These are phyloP conservation scores for Coemansia sp. DNA, from an alignment of 192 early-diverging fungal genomes.

Conservation along the genomic window DNA sequence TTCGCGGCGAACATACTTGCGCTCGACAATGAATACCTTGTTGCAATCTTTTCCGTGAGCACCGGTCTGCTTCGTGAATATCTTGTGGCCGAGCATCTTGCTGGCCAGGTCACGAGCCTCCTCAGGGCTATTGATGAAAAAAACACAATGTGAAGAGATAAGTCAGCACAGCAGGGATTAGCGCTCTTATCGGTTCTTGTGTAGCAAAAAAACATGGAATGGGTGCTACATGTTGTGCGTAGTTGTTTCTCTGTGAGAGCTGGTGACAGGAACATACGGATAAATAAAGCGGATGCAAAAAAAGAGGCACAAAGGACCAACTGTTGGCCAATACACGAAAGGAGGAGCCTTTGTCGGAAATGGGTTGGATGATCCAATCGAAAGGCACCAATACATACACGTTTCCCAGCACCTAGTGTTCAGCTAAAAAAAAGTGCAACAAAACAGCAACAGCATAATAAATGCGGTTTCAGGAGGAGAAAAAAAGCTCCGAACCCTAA, in stretches of 20 bases:
- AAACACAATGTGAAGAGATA: background rate
- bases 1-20: conserved; percentile 93
- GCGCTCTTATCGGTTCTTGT: background rate
- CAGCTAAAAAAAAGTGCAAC: background rate
- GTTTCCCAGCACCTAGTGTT: background rate
- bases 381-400: background rate
- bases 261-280: no score
- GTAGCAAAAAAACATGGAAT: background rate
- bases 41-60: conserved; percentile 92
- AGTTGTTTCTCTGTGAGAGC: no score
- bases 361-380: background rate
- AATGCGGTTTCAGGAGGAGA: background rate
- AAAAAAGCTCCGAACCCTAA: background rate
- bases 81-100: conserved; percentile 96
- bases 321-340: background rate
- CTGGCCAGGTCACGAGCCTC: conserved; percentile 85
- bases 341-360: background rate
- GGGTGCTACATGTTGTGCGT: no score
- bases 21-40: conserved; percentile 93
- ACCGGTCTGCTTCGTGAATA: conserved; percentile 99
- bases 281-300: no score
- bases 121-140: conserved; percentile 61
- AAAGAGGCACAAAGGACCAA: no score
- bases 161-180: background rate
- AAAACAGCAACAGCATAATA: background rate